phyloP scores from a whole-genome alignment of 116 monocot genomes.

The Papilionanthe hybrid region DNA sequence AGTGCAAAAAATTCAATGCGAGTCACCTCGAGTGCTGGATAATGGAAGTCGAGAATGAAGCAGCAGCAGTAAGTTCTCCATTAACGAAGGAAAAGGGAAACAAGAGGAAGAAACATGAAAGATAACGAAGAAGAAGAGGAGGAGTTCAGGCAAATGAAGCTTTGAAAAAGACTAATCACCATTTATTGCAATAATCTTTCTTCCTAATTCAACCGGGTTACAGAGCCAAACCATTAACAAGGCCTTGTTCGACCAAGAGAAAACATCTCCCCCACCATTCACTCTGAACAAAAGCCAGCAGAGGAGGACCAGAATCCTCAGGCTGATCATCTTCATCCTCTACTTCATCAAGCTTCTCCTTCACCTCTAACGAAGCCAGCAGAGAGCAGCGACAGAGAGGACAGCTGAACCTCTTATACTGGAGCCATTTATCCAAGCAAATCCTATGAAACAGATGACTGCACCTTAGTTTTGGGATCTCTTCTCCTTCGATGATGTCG shows the following conservation, averaged over 20 bases:
- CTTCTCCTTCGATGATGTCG: slow-evolving; percentile 18
- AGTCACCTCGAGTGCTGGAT: no score
- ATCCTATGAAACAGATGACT: slow-evolving; percentile 20
- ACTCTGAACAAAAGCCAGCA: slow-evolving; percentile 8
- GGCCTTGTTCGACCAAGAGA: background rate
- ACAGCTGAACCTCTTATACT: slow-evolving; percentile 7
- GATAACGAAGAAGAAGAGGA: no score
- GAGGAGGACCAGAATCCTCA: slow-evolving; percentile 7
- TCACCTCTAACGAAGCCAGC: background rate
- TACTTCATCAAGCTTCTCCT: background rate
- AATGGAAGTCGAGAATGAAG: no score
- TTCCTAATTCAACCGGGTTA: no score
- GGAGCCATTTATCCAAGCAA: slow-evolving; percentile 36
- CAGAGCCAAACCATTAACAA: no score
- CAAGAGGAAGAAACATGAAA: no score
- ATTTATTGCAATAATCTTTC: no score
- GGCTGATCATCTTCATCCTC: background rate
- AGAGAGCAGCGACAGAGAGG: slow-evolving; percentile 32
- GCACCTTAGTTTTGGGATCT: slow-evolving; percentile 23
- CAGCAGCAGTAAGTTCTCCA: no score
- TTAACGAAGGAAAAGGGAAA: no score
- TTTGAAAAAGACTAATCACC: no score
- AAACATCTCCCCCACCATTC: slow-evolving; percentile 4
- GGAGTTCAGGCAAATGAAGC: no score
- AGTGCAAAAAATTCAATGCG: no score